A percentile compares a stretch with the other conserved stretches of the same genome.
phyloP scores from a whole-genome alignment of 139 green algal genomes.

The Choricystis sp. region DNA sequence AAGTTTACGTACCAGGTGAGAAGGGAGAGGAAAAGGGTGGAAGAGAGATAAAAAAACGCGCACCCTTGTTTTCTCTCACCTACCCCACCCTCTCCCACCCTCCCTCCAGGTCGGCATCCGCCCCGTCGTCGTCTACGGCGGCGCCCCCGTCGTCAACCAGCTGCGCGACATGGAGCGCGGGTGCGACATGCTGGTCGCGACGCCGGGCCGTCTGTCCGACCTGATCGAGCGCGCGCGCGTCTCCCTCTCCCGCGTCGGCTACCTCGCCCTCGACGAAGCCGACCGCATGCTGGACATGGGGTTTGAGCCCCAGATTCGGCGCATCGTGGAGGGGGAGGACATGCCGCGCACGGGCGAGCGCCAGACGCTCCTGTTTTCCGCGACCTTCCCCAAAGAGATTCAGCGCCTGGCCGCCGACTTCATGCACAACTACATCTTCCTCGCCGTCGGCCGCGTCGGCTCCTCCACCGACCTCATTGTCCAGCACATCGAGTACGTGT shows the following conservation, averaged over 20 bases:
- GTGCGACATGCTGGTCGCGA: constrained; percentile 94
- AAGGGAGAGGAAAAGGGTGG: no score
- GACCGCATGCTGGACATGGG: constrained; percentile 98
- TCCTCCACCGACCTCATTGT: constrained; percentile 91
- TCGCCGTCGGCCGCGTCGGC: constrained; percentile 85
- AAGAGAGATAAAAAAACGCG: no score
- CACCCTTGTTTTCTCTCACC: no score
- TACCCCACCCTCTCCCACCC: no score
- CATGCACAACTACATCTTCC: constrained; percentile 95
- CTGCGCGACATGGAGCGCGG: constrained; percentile 82
- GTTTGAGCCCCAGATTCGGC: constrained; percentile 80
- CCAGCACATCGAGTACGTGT: constrained; percentile 66
- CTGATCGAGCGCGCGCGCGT: constrained; percentile 82
- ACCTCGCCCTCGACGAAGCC: constrained; percentile 86
- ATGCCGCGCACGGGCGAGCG: constrained; percentile 48
- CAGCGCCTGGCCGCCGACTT: constrained; percentile 86
- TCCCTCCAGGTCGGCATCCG: constrained; percentile 70
- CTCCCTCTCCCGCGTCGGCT: constrained; percentile 43
- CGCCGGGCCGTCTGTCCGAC: constrained; percentile 79
- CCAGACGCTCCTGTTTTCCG: constrained; percentile 91
- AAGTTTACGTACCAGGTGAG: constrained; percentile 93
- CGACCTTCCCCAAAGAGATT: constrained; percentile 91
- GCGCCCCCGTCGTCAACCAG: constrained; percentile 84
- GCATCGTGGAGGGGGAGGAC: constrained; percentile 61
- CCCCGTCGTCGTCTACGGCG: constrained; percentile 89